phyloP scores from a whole-genome alignment of 2,329 filamentous ascomycete species.

The Rutstroemia sp. region DNA sequence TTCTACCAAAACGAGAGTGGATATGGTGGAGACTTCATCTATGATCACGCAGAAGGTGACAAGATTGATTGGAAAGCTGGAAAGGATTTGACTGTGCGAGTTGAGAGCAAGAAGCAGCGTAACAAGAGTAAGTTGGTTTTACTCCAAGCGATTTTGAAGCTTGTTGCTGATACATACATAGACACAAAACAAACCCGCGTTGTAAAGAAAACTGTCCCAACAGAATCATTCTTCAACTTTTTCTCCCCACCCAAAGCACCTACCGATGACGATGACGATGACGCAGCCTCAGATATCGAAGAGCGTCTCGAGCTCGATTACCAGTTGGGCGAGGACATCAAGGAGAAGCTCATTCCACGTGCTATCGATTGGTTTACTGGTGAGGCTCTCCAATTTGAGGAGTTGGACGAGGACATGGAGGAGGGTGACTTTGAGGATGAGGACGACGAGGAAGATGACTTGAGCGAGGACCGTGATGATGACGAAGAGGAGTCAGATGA shows the following conservation, averaged over 20 bases:
- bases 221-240: conserved; percentile 90
- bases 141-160: background rate
- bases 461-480: conserved; percentile 66
- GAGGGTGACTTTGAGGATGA: conserved; percentile 82
- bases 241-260: conserved; percentile 92
- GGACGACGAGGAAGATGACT: conserved; percentile 79
- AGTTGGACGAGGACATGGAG: conserved; percentile 77
- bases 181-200: conserved; percentile 99
- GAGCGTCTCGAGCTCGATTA: conserved; percentile 97
- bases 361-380: conserved; percentile 99
- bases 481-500: conserved; percentile 78
- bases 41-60: conserved; percentile 96
- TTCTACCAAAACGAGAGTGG: conserved; percentile 98
- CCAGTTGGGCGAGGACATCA: conserved; percentile 97
- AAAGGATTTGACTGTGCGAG: conserved; percentile 86
- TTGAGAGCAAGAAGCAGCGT: conserved; percentile 99
- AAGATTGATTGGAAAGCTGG: conserved; percentile 95
- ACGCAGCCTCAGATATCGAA: conserved; percentile 85
- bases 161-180: conserved; percentile 32
- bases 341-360: conserved; percentile 98
- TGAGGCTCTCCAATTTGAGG: conserved; percentile 94
- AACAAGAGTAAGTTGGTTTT: conserved; percentile 78
- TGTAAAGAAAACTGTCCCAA: conserved; percentile 98
- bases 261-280: conserved; percentile 59
- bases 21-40: conserved; percentile 98